Evolutionary conservation across 1,284 basidiomycete genomes (phyloP).

Genomic region (Phaffia rhodozyma): DNA sequence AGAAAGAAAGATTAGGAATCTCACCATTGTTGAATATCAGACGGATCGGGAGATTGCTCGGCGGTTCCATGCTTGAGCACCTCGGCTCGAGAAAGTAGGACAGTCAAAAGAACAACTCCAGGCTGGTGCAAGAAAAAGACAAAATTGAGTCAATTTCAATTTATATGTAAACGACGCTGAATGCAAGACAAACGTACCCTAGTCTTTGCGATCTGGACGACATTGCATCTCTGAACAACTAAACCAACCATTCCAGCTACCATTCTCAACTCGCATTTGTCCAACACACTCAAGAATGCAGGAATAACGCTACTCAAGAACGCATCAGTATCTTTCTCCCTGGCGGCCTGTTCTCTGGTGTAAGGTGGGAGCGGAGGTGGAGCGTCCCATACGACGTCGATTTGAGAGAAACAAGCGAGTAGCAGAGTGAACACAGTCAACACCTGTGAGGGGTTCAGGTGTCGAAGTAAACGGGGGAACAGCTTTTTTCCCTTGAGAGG

Average conservation of each 20-base stretch:
- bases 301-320: conserved; percentile 80
- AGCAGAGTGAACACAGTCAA: conserved; percentile 80
- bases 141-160: background rate
- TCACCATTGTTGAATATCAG: conserved; percentile 77
- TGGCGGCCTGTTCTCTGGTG: conserved; percentile 49
- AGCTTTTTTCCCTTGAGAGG: conserved; percentile 89
- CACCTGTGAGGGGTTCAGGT: conserved; percentile 65
- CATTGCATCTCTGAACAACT: conserved; percentile 68
- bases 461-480: conserved; percentile 77
- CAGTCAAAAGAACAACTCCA: conserved; percentile 80
- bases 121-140: conserved; percentile 45
- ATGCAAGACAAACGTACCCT: conserved; percentile 48
- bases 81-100: conserved; percentile 85
- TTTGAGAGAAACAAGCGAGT: conserved; percentile 82
- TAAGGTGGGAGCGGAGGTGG: conserved; percentile 47
- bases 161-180: conserved; percentile 5
- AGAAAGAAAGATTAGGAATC: conserved; percentile 19
- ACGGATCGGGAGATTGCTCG: conserved; percentile 43
- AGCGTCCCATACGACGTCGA: conserved; percentile 75
- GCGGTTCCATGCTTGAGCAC: conserved; percentile 57
- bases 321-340: conserved; percentile 75
- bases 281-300: conserved; percentile 66
- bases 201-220: conserved; percentile 52
- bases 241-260: conserved; percentile 79
- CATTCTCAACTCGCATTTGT: conserved; percentile 65